phyloP scores from a whole-genome alignment of 805 yeast species.

The Metschnikowia gelsemii region DNA sequence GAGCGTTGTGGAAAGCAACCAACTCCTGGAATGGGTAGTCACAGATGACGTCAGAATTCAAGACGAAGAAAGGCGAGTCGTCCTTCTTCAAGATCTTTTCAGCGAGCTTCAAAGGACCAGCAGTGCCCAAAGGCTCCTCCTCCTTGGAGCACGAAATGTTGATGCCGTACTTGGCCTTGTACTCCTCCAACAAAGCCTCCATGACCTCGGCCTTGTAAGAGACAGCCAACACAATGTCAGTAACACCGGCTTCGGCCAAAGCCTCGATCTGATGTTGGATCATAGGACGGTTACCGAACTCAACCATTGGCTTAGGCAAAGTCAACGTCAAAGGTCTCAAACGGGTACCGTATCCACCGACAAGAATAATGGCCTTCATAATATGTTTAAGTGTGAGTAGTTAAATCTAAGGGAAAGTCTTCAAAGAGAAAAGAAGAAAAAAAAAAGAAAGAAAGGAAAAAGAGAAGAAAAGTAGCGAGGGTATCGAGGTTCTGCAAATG shows the following conservation, averaged over 20 bases:
- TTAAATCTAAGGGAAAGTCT: constrained; percentile 6
- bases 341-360: constrained; percentile 99
- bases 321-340: constrained; percentile 97
- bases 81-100: constrained; percentile 92
- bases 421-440: constrained; percentile 15
- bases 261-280: constrained; percentile 98
- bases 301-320: constrained; percentile 94
- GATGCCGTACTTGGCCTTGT: constrained; percentile 94
- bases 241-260: constrained; percentile 95
- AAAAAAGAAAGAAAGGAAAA: constrained; percentile 10
- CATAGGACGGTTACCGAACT: constrained; percentile 99
- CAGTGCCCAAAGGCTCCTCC: constrained; percentile 99
- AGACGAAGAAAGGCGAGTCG: constrained; percentile 93
- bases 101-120: constrained; percentile 98
- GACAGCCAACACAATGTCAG: constrained; percentile 97
- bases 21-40: constrained; percentile 96
- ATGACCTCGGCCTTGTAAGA: constrained; percentile 99
- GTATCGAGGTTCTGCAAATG: not conserved
- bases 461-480: not conserved
- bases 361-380: constrained; percentile 96
- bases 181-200: constrained; percentile 92
- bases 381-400: constrained; percentile 12
- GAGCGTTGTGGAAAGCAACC: constrained; percentile 88
- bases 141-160: constrained; percentile 95
- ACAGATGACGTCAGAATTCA: constrained; percentile 98